Evolutionary conservation across 2,329 filamentous ascomycete genomes (phyloP).

Genomic region (Phyllosticta capitalensis): DNA sequence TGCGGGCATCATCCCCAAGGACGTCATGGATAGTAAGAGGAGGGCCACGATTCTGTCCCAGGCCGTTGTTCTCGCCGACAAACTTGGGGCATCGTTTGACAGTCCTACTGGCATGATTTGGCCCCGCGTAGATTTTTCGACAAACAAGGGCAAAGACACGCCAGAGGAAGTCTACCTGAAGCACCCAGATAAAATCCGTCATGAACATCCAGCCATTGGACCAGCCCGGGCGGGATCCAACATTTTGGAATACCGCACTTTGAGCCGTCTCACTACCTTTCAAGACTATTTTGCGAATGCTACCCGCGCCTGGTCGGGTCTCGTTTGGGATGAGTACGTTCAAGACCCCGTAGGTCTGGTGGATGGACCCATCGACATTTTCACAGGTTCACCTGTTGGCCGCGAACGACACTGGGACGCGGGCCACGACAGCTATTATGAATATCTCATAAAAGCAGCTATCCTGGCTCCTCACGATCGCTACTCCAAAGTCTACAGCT

Average conservation of each 20-base stretch:
- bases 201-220: constrained; percentile 28
- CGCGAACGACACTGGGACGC: constrained; percentile 34
- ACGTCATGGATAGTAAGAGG: constrained; percentile 22
- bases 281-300: constrained; percentile 32
- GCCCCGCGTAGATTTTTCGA: constrained; percentile 36
- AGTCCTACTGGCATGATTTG: constrained; percentile 35
- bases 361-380: constrained; percentile 34
- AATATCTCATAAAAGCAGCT: constrained; percentile 33
- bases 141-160: constrained; percentile 21
- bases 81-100: constrained; percentile 31
- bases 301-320: constrained; percentile 34
- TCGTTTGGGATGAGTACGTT: constrained; percentile 35
- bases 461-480: constrained; percentile 29
- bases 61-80: constrained; percentile 27
- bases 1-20: constrained; percentile 28
- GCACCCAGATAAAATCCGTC: constrained; percentile 22
- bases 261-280: constrained; percentile 33
- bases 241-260: constrained; percentile 35
- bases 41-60: constrained; percentile 27
- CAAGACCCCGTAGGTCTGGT: constrained; percentile 33
- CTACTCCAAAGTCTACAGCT: constrained; percentile 24
- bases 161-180: constrained; percentile 21
- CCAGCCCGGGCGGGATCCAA: constrained; percentile 35
- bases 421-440: constrained; percentile 36
- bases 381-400: constrained; percentile 31